phyloP scores from a whole-genome alignment of 148 eudicot species.

The Rhododendron ferrugineum region DNA sequence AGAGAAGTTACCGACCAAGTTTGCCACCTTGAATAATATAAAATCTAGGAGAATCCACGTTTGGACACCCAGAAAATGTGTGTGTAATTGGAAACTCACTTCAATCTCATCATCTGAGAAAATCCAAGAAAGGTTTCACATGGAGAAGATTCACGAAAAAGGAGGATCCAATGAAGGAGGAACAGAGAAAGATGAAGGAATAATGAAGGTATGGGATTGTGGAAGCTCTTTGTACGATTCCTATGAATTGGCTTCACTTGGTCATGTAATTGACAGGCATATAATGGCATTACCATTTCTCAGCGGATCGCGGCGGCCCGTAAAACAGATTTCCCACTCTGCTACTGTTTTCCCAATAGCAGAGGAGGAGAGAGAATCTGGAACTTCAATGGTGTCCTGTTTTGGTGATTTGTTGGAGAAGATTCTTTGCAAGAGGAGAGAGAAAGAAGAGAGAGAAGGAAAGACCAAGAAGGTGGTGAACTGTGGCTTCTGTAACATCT shows the following conservation, averaged over 20 bases:
- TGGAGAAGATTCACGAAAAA: neutral
- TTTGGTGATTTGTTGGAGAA: neutral
- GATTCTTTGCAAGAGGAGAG: neutral
- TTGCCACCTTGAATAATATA: neutral
- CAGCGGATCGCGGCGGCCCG: constrained; percentile 26
- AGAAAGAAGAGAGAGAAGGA: neutral
- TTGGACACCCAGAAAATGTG: neutral
- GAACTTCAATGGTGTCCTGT: neutral
- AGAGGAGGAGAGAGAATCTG: neutral
- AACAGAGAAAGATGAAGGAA: constrained; percentile 4
- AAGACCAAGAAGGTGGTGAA: neutral
- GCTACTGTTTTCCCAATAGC: neutral
- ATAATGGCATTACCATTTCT: constrained; percentile 36
- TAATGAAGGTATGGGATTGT: constrained; percentile 58
- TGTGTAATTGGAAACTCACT: neutral
- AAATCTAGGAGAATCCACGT: neutral
- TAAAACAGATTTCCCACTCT: neutral
- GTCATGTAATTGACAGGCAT: constrained; percentile 43
- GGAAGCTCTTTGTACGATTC: constrained; percentile 73
- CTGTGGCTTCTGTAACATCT: neutral
- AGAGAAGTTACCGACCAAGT: neutral
- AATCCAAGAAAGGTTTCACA: neutral
- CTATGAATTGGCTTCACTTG: constrained; percentile 44
- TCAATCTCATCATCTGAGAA: neutral
- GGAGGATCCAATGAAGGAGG: neutral